These are phyloP conservation scores for Daedaleopsis sinensis DNA, from an alignment of 768 basidiomycete species.

Conservation along the genomic window DNA sequence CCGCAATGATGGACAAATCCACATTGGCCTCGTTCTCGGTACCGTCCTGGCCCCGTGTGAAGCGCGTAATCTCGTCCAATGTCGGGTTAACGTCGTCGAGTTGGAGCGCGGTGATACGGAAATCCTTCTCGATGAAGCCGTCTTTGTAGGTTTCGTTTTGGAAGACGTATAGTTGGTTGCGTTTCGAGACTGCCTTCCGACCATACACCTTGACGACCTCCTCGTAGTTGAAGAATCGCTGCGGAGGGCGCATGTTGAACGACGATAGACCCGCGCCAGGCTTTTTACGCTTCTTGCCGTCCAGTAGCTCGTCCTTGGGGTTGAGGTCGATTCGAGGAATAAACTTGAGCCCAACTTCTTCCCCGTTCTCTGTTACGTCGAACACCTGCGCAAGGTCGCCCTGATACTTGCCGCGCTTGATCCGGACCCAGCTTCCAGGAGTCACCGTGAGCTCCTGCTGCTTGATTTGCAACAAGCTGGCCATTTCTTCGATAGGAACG, in stretches of 20 bases:
- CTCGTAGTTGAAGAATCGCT: conserved; percentile 91
- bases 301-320: conserved; percentile 79
- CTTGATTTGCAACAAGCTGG: conserved; percentile 92
- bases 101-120: conserved; percentile 76
- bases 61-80: conserved; percentile 93
- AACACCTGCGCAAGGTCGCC: conserved; percentile 96
- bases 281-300: conserved; percentile 82
- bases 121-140: conserved; percentile 96
- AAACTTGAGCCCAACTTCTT: conserved; percentile 90
- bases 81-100: conserved; percentile 93
- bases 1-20: conserved; percentile 89
- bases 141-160: conserved; percentile 92
- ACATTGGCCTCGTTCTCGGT: conserved; percentile 69
- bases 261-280: conserved; percentile 45
- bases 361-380: conserved; percentile 91
- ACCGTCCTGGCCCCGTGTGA: conserved; percentile 76
- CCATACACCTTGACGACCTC: conserved; percentile 89
- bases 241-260: conserved; percentile 77
- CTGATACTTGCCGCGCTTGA: conserved; percentile 90
- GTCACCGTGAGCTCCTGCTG: conserved; percentile 87
- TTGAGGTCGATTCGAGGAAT: conserved; percentile 97
- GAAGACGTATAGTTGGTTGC: conserved; percentile 81
- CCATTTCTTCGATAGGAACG: conserved; percentile 98
- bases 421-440: conserved; percentile 92
- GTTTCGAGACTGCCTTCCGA: conserved; percentile 72